Base-by-base conservation (phyloP, 2,329 filamentous ascomycete genomes). In the Colletotrichum spinosum region DNA sequence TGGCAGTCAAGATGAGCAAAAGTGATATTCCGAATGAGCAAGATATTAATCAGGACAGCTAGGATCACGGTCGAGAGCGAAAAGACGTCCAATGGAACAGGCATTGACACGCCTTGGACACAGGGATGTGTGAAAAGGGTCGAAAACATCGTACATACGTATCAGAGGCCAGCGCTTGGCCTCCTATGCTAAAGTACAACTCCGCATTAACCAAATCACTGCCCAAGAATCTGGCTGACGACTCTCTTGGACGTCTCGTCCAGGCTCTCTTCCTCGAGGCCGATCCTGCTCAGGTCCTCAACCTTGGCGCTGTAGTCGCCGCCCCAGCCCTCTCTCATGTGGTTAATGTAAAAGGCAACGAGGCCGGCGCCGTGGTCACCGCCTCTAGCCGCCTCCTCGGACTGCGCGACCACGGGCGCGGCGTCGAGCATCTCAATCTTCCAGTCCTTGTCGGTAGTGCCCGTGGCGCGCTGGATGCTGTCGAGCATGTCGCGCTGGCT, bases 401-500 rank as follows among this genome's bases (percentile, higher is more conserved):
- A 39, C 4, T 78, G 73, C 65, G 81, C 86, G 17, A 87, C 81
- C 71, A 85, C 75, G 42, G 77, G 68, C 2, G 78, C 75, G 0
- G 74, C 69, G 74, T 88, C 83, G 8, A 81, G 74, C n/a, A 79
- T 70, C 3, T 72, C 78, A 59, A 67, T 55, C 45, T 57, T 52
- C 90, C 90, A 92, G 69, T 91, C 89, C 0, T 75, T 76, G 45
- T 89, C 85, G 2, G 77, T 84, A 0, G 84, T 87, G 0, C 84
- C 83, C 0, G 85, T 84, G 4, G 88, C 88, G 0, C 84, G 83
- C 70, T 88, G 81, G 9, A 90, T 75, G 33, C 83, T 84, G 46
- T 84, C 83, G 61, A 92, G 81, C 79, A 92, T 91, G n/a, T 92
- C 88, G 10, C 82, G 81, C 74, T 92, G 90, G 67, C 76, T 86